phyloP scores from a whole-genome alignment of 2,329 filamentous ascomycete species.

The Didymella glomerata region DNA sequence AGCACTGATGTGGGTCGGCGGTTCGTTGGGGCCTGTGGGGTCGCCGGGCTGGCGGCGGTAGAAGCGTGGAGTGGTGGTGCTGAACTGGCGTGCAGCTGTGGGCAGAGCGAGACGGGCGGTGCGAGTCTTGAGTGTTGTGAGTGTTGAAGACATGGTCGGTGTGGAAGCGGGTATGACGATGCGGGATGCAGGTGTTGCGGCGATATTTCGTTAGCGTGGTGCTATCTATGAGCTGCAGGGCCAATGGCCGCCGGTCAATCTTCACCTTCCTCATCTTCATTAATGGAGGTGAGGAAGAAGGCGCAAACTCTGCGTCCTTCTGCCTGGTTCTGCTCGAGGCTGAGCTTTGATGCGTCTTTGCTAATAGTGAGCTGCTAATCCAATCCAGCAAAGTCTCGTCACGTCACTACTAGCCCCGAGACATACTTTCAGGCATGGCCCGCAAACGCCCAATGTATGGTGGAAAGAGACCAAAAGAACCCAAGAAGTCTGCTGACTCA shows the following conservation, averaged over 20 bases:
- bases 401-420: not conserved
- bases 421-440: not conserved
- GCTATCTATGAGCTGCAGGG: constrained; percentile 11
- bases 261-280: constrained; percentile 8
- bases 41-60: constrained; percentile 49
- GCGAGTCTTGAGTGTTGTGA: constrained; percentile 28
- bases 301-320: constrained; percentile 9
- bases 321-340: constrained; percentile 1
- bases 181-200: constrained; percentile 33
- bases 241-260: constrained; percentile 6
- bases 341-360: constrained; percentile 2
- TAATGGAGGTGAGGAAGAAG: constrained; percentile 1
- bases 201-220: constrained; percentile 36
- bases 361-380: constrained; percentile 2
- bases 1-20: constrained; percentile 42
- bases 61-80: constrained; percentile 30
- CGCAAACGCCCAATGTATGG: not conserved
- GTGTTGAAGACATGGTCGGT: constrained; percentile 43
- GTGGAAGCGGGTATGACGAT: constrained; percentile 37
- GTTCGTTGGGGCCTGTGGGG: constrained; percentile 52
- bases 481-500: not conserved
- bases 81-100: constrained; percentile 35
- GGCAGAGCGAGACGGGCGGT: constrained; percentile 21
- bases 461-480: not conserved
- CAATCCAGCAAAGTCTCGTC: not conserved